phyloP scores from a whole-genome alignment of 495 filamentous ascomycete genomes.

The Hypoxylon crocopeplum region DNA sequence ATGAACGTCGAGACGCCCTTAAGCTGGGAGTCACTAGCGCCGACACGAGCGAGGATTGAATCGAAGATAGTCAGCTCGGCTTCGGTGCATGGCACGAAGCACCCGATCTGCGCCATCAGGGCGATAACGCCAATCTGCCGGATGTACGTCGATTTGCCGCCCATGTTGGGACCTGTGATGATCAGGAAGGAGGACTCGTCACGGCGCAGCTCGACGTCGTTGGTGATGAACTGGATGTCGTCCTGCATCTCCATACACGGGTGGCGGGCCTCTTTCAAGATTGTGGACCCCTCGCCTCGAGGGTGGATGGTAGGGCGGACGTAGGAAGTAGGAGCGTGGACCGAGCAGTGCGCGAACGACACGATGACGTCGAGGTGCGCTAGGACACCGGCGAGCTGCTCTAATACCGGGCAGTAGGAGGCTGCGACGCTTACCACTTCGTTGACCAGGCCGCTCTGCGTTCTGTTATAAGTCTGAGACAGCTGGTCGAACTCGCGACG shows the following conservation, averaged over 20 bases:
- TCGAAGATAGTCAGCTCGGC: constrained; percentile 97
- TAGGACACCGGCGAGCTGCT: constrained; percentile 85
- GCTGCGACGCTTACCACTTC: constrained; percentile 94
- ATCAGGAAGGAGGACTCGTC: constrained; percentile 89
- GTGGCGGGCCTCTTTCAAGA: constrained; percentile 91
- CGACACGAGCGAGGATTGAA: constrained; percentile 95
- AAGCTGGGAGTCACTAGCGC: constrained; percentile 92
- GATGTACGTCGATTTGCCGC: constrained; percentile 98
- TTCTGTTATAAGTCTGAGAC: constrained; percentile 94
- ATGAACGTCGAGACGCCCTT: constrained; percentile 99
- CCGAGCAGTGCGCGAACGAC: constrained; percentile 90
- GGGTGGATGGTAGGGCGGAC: constrained; percentile 91
- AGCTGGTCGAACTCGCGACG: constrained; percentile 94
- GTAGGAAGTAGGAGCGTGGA: constrained; percentile 92
- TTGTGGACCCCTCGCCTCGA: constrained; percentile 86
- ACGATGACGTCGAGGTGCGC: constrained; percentile 98
- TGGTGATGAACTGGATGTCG: constrained; percentile 97
- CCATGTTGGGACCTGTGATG: constrained; percentile 99
- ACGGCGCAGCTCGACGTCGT: constrained; percentile 86
- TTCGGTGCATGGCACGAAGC: constrained; percentile 91
- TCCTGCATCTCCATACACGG: constrained; percentile 99
- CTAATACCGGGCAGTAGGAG: constrained; percentile 93
- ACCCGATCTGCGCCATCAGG: constrained; percentile 95
- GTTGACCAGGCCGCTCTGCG: constrained; percentile 86
- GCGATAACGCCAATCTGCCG: constrained; percentile 97